Base-by-base conservation (phyloP, 2,329 filamentous ascomycete genomes). In the Colletotrichum brevisporum region DNA sequence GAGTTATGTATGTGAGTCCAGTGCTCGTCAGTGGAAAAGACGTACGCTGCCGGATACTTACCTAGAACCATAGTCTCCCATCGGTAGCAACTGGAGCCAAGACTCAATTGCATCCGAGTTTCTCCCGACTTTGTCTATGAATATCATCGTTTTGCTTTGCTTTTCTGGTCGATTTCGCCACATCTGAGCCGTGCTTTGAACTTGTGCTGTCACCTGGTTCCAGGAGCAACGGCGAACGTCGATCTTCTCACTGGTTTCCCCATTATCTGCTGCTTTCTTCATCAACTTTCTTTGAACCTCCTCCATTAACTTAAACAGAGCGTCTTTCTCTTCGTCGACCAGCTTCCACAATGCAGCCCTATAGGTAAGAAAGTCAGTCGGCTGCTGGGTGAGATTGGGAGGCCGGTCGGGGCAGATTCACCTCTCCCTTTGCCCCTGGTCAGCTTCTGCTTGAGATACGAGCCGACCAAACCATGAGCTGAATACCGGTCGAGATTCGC, bases 261-360 rank as follows among this genome's bases (percentile, higher is more conserved):
- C 51, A n/a, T 26, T 53, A 5, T 61, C 24, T 27, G 41, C 13
- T n/a, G 16, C 6, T 43, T 56, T 61, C 51, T 51, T 66, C n/a
- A 45, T 21, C 9, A 71, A 48, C 21, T 65, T 66, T 10, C n/a
- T 26, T 15, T 61, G 53, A 2, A 66, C 71, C 31, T 72, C 26
- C n/a, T 60, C n/a, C 60, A 72, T 69, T 3, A 72, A 47, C 13
- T 55, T 63, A 16, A 72, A 67, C 2, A 72, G 58, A 2, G n/a
- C 26, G 3, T 61, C 55, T 53, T 69, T 69, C 15, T 71, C 71
- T 9, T 50, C 65, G 3, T 69, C 54, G 2, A 43, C 65, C 27
- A 69, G 27, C 24, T 58, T 64, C 71, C 71, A 72, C 21, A 72
- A 43, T 0, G 2, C 15, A 4, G 16, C 41, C 15, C 41, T 43